phyloP scores from a whole-genome alignment of 352 stramenopile species.

The Globisporangium middletonii region DNA sequence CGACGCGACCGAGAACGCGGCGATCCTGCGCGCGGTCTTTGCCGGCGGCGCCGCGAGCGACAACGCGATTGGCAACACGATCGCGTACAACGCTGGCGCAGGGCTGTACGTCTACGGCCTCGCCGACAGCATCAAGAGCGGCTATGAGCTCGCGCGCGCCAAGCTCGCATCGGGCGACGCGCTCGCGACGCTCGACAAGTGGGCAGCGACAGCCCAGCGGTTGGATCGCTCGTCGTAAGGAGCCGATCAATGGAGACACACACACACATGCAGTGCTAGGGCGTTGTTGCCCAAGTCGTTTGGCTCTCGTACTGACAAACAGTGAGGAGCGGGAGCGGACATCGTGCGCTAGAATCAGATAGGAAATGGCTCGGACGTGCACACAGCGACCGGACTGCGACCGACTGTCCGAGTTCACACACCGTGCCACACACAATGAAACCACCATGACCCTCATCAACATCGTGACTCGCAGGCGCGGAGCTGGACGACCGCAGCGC shows the following conservation, averaged over 20 bases:
- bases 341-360: too few relatives aligned
- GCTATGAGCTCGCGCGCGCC: conserved; percentile 77
- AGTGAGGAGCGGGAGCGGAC: too few relatives aligned
- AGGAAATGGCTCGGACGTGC: too few relatives aligned
- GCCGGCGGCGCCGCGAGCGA: conserved; percentile 82
- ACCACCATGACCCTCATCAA: too few relatives aligned
- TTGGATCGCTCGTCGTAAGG: conserved; percentile 18
- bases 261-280: too few relatives aligned
- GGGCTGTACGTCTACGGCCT: conserved; percentile 97
- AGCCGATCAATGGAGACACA: too few relatives aligned
- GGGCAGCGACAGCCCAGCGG: conserved; percentile 45
- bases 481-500: neutral
- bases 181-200: conserved; percentile 59
- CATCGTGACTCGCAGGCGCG: too few relatives aligned
- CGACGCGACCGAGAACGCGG: conserved; percentile 92
- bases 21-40: conserved; percentile 86
- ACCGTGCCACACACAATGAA: too few relatives aligned
- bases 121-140: conserved; percentile 81
- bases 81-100: conserved; percentile 97
- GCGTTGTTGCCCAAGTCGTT: too few relatives aligned
- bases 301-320: too few relatives aligned
- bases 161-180: conserved; percentile 65
- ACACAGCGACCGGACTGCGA: too few relatives aligned
- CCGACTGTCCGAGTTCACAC: too few relatives aligned
- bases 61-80: conserved; percentile 94